These are phyloP conservation scores for Lodderomyces oxycetoniae DNA, from an alignment of 1,139 yeast genomes.

Conservation along the genomic window DNA sequence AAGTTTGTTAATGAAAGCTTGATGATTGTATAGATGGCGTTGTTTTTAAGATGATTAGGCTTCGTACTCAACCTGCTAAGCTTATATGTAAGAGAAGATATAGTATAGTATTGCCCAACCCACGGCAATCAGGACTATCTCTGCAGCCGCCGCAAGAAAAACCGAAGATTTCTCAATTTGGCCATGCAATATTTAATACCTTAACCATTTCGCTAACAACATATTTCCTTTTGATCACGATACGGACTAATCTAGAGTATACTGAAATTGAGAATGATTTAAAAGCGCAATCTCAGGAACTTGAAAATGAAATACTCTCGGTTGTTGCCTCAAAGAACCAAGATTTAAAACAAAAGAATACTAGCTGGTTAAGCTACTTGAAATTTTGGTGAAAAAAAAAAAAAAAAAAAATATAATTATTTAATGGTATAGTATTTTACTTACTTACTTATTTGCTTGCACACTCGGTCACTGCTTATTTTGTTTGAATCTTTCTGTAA, in stretches of 20 bases:
- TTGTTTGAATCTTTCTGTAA: slow-evolving; percentile 32
- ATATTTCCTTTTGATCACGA: slow-evolving; percentile 33
- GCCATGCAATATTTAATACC: slow-evolving; percentile 36
- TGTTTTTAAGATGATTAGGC: too few species aligned
- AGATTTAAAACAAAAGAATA: slow-evolving; percentile 13
- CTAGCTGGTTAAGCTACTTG: slow-evolving; percentile 10
- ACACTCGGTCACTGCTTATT: too few species aligned
- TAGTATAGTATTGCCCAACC: not conserved
- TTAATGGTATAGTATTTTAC: not conserved
- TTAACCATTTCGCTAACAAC: slow-evolving; percentile 40
- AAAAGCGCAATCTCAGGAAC: slow-evolving; percentile 19
- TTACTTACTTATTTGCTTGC: slow-evolving; percentile 4
- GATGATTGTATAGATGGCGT: too few species aligned
- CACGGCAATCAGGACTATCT: too few species aligned
- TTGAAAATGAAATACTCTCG: slow-evolving; percentile 30
- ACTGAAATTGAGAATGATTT: slow-evolving; percentile 25
- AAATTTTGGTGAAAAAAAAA: slow-evolving; percentile 19
- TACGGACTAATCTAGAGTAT: slow-evolving; percentile 32
- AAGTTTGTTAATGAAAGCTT: too few species aligned
- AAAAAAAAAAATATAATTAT: not conserved
- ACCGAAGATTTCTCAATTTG: slow-evolving; percentile 37
- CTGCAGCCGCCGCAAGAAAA: slow-evolving; percentile 16
- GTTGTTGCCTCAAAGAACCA: slow-evolving; percentile 28
- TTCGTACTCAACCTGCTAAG: too few species aligned
- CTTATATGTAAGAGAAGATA: too few species aligned